Evolutionary conservation across 1,139 yeast genomes (phyloP).

Genomic region (Protomyces lactucae-debilis): DNA sequence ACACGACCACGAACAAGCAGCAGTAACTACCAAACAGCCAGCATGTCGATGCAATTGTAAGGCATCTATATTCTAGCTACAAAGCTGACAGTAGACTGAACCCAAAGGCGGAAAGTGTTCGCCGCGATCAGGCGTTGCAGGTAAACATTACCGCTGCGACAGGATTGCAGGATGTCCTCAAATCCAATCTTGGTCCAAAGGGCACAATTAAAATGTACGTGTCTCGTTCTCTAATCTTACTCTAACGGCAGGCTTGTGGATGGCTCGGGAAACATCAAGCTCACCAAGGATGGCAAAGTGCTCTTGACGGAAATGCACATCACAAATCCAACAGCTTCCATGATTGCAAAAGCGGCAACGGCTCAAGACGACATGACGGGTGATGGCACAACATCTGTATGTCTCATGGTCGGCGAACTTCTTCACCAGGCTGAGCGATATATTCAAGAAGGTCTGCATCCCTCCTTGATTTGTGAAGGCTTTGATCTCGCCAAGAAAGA

Average conservation of each 20-base stretch:
- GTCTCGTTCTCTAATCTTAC: background rate
- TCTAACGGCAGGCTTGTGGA: conserved; percentile 57
- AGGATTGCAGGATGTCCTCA: conserved; percentile 87
- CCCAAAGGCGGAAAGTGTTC: conserved; percentile 93
- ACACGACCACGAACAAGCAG: background rate
- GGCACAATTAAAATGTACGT: conserved; percentile 82
- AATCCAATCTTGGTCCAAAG: conserved; percentile 91
- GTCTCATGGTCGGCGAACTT: conserved; percentile 87
- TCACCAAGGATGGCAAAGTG: conserved; percentile 96
- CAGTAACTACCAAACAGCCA: background rate
- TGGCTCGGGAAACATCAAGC: conserved; percentile 91
- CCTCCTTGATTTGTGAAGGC: conserved; percentile 90
- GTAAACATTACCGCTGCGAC: conserved; percentile 96
- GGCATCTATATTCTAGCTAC: background rate
- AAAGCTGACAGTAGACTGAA: conserved; percentile 47
- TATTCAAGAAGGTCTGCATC: conserved; percentile 91
- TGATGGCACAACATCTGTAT: conserved; percentile 98
- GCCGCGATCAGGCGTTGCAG: conserved; percentile 86
- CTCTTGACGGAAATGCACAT: conserved; percentile 94
- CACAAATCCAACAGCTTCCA: conserved; percentile 98
- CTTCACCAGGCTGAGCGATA: conserved; percentile 91
- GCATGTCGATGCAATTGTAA: conserved; percentile 1
- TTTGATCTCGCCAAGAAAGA: conserved; percentile 84
- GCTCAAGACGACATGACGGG: conserved; percentile 99
- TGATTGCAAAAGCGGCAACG: conserved; percentile 84